These are phyloP conservation scores for Neonectria hederae DNA, from an alignment of 2,329 filamentous ascomycete genomes.

Conservation along the genomic window DNA sequence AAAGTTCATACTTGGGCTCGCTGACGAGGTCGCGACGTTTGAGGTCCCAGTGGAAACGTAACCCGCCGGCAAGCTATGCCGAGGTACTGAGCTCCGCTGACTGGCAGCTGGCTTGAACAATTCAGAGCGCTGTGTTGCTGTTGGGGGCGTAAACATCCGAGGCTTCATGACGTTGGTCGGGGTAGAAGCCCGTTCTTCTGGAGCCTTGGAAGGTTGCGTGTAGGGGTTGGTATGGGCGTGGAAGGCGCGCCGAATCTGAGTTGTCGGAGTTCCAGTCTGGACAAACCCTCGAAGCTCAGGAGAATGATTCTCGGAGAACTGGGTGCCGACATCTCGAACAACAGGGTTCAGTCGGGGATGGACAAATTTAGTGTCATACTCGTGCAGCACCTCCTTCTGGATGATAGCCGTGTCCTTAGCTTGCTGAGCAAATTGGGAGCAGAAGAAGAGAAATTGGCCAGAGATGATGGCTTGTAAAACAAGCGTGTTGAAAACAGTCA, in stretches of 20 bases:
- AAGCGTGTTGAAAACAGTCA: slow-evolving; percentile 86
- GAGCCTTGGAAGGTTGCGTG: slow-evolving; percentile 62
- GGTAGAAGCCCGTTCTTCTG: slow-evolving; percentile 56
- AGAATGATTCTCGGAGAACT: slow-evolving; percentile 67
- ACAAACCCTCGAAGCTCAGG: slow-evolving; percentile 56
- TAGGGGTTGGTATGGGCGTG: slow-evolving; percentile 84
- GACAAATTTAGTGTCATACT: slow-evolving; percentile 96
- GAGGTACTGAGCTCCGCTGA: slow-evolving; percentile 43
- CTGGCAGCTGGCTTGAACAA: slow-evolving; percentile 44
- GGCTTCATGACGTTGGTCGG: slow-evolving; percentile 51
- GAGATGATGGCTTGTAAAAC: slow-evolving; percentile 79
- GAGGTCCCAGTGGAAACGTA: slow-evolving; percentile 44
- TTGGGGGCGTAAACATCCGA: slow-evolving; percentile 56
- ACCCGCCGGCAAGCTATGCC: slow-evolving; percentile 49
- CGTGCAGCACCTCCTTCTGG: slow-evolving; percentile 90
- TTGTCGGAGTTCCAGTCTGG: slow-evolving; percentile 62
- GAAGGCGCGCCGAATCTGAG: slow-evolving; percentile 78
- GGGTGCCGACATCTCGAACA: slow-evolving; percentile 81
- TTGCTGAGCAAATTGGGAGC: slow-evolving; percentile 81
- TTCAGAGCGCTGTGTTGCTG: slow-evolving; percentile 47
- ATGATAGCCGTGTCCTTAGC: slow-evolving; percentile 85
- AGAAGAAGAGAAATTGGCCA: slow-evolving; percentile 77
- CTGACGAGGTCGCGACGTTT: slow-evolving; percentile 32
- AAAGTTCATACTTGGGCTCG: slow-evolving; percentile 45
- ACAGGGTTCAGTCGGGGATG: slow-evolving; percentile 86